These are phyloP conservation scores for Fusarium napiforme DNA, from an alignment of 2,329 filamentous ascomycete species.

Conservation along the genomic window DNA sequence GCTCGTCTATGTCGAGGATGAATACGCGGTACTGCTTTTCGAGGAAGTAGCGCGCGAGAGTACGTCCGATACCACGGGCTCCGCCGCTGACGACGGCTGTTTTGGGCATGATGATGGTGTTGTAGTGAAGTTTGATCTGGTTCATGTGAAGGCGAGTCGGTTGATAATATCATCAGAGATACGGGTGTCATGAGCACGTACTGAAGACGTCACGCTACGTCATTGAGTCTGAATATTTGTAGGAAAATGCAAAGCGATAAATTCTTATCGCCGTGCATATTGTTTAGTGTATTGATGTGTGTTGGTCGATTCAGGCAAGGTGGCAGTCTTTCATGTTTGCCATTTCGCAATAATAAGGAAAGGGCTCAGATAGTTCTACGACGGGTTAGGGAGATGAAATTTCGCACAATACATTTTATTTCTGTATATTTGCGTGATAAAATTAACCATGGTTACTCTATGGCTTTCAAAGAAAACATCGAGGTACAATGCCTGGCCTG, in stretches of 20 bases:
- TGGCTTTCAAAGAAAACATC: background rate
- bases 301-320: fast-evolving
- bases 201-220: slow-evolving; percentile 17
- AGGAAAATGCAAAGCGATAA: background rate
- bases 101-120: background rate
- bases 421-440: background rate
- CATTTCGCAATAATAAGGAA: background rate
- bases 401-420: background rate
- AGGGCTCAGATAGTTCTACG: fast-evolving
- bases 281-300: fast-evolving
- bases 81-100: slow-evolving; percentile 10
- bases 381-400: fast-evolving
- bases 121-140: too few species aligned
- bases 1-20: slow-evolving; percentile 16
- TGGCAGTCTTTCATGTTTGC: background rate
- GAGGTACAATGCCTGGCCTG: background rate
- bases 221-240: background rate
- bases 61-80: slow-evolving; percentile 6
- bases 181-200: slow-evolving; percentile 7
- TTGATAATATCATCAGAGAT: background rate
- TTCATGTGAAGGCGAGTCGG: fast-evolving
- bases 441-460: fast-evolving
- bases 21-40: slow-evolving; percentile 7
- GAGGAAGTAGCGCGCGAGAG: slow-evolving; percentile 3
- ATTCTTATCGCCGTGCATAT: background rate